Conservation (phyloP, 2,329 filamentous ascomycete genomes). For the Volutella citrinella region DNA sequence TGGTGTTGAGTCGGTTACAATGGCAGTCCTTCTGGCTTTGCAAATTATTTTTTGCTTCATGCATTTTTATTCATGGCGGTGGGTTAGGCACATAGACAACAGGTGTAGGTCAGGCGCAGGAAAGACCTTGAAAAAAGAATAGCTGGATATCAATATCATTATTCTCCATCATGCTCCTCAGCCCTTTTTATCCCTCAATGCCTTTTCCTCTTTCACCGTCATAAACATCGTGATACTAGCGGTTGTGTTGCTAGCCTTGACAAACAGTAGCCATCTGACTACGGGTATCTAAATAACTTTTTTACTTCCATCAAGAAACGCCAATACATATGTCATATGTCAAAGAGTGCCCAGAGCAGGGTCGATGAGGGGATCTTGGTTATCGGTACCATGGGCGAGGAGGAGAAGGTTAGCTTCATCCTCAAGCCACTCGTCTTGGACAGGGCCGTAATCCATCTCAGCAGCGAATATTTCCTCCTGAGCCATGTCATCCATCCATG, state of each 20-base stretch:
- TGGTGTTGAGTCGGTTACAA: too few species aligned
- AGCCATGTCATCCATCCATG: conserved; percentile 21
- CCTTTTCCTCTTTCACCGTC: too few species aligned
- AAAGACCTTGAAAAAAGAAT: too few species aligned
- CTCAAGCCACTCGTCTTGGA: conserved; percentile 41
- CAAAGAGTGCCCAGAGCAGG: conserved; percentile 25
- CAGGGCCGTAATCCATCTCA: conserved; percentile 28
- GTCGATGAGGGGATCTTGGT: conserved; percentile 28
- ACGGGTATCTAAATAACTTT: conserved; percentile 22
- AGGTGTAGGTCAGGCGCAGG: too few species aligned
- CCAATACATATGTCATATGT: conserved; percentile 3
- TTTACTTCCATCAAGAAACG: conserved; percentile 6
- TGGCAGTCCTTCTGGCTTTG: too few species aligned
- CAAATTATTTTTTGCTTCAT: too few species aligned
- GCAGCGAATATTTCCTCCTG: conserved; percentile 35
- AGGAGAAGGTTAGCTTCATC: conserved; percentile 44
- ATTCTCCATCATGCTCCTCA: too few species aligned
- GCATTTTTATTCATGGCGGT: too few species aligned
- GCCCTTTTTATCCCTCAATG: too few species aligned
- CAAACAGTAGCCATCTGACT: conserved; percentile 14
- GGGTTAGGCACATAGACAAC: too few species aligned
- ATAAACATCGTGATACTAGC: too few species aligned
- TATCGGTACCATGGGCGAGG: conserved; percentile 29
- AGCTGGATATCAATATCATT: too few species aligned
- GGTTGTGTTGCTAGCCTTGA: neutral